A percentile compares a stretch with the other conserved stretches of the same genome.
Evolutionary conservation across 2,329 filamentous ascomycete genomes (phyloP).

Genomic region (Lachnum nothofagi): DNA sequence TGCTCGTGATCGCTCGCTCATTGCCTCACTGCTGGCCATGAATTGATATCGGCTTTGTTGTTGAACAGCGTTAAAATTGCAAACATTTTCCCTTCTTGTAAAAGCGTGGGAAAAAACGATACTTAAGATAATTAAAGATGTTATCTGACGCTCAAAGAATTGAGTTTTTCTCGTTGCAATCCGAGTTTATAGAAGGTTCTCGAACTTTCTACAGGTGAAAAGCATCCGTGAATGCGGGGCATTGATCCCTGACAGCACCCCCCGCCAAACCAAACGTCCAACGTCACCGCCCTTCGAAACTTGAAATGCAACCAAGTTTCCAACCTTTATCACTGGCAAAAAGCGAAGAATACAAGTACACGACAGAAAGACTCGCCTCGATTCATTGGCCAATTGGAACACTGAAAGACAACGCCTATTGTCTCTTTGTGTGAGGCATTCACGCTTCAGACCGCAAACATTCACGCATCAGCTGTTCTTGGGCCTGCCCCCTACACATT

Average conservation of each 20-base stretch:
- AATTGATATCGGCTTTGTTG: too few species aligned
- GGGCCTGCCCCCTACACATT: not conserved
- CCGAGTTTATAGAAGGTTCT: slow-evolving; percentile 7
- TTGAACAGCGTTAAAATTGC: too few species aligned
- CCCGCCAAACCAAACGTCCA: not conserved
- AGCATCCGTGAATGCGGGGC: too few species aligned
- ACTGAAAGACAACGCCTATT: slow-evolving; percentile 6
- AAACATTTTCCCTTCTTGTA: too few species aligned
- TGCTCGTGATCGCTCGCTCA: too few species aligned
- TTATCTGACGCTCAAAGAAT: not conserved
- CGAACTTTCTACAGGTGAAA: too few species aligned
- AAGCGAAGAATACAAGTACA: not conserved
- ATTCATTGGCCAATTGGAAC: slow-evolving; percentile 24
- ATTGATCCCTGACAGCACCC: not conserved
- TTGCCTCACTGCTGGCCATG: too few species aligned
- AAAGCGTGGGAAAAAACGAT: too few species aligned
- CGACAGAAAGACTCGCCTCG: not conserved
- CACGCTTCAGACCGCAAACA: slow-evolving; percentile 13
- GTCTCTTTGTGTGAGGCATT: not conserved
- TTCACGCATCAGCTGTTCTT: slow-evolving; percentile 24
- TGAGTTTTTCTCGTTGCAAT: not conserved
- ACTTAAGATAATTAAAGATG: too few species aligned
- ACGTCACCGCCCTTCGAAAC: slow-evolving; percentile 7
- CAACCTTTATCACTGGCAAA: too few species aligned
- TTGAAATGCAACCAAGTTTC: not conserved